Evolutionary conservation across 139 green algal genomes (phyloP).

Genomic region (Chlamydomonas sp.): DNA sequence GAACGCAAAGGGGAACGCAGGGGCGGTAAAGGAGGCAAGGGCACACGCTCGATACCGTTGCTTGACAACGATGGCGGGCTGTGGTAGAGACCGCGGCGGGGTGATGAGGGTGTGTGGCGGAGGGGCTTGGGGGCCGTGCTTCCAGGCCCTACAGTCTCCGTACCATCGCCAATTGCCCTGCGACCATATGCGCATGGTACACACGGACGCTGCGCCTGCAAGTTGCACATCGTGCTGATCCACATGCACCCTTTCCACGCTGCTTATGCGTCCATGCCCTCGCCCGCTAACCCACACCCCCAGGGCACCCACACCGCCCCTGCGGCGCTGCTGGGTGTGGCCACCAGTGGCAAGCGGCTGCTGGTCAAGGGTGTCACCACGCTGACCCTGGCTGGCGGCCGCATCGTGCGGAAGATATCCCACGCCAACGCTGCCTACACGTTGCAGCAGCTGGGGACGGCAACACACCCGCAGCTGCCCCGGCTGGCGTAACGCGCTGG

Average conservation of each 20-base stretch:
- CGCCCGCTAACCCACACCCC: neutral
- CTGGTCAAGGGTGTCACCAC: conserved; percentile 25
- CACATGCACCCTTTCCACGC: neutral
- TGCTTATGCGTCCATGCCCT: too few relatives aligned
- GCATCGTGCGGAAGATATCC: conserved; percentile 19
- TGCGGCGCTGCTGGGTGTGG: conserved; percentile 16
- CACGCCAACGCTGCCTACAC: conserved; percentile 24
- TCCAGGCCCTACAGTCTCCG: too few relatives aligned
- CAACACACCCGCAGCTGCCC: neutral
- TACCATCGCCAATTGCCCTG: too few relatives aligned
- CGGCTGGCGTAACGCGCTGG: neutral
- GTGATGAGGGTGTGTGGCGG: too few relatives aligned
- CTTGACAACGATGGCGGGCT: too few relatives aligned
- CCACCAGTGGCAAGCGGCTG: neutral
- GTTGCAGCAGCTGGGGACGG: conserved; percentile 20
- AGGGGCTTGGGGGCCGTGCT: too few relatives aligned
- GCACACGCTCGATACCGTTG: too few relatives aligned
- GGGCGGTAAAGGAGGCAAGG: too few relatives aligned
- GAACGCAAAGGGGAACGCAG: too few relatives aligned
- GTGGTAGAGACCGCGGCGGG: too few relatives aligned
- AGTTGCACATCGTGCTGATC: neutral
- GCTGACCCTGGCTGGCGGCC: conserved; percentile 1
- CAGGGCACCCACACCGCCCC: conserved; percentile 22
- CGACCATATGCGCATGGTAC: too few relatives aligned
- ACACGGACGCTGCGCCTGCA: neutral